phyloP scores from a whole-genome alignment of 345 rosid genomes.

The Ceriops decandra region DNA sequence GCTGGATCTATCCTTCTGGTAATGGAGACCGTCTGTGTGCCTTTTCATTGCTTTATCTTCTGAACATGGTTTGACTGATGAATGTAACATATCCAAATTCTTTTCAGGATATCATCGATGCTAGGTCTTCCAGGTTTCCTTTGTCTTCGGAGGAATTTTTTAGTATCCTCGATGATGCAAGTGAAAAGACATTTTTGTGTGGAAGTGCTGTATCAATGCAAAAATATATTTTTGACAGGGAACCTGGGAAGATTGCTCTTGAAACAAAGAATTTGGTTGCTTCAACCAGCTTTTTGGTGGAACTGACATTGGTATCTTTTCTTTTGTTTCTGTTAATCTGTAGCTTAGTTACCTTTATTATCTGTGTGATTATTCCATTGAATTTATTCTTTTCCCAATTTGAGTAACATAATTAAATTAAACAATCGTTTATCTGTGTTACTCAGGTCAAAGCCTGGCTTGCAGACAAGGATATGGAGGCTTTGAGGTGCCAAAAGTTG shows the following conservation, averaged over 20 bases:
- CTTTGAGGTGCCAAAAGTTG: conserved; percentile 84
- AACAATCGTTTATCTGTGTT: conserved; percentile 8
- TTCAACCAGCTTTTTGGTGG: conserved; percentile 77
- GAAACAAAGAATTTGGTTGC: conserved; percentile 85
- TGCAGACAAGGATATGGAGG: conserved; percentile 91
- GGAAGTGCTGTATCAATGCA: conserved; percentile 69
- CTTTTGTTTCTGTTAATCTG: conserved; percentile 5
- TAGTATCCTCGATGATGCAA: conserved; percentile 87
- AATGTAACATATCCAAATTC: conserved; percentile 9
- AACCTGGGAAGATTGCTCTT: conserved; percentile 69
- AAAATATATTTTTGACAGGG: conserved; percentile 87
- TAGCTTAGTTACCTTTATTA: neutral
- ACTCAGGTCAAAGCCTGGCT: conserved; percentile 80
- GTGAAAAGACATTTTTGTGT: conserved; percentile 81
- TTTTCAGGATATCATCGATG: conserved; percentile 77
- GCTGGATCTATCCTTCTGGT: conserved; percentile 92
- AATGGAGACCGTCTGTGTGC: conserved; percentile 16
- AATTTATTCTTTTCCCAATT: too few species aligned
- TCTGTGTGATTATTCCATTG: too few species aligned
- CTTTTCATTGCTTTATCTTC: conserved; percentile 14
- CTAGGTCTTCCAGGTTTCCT: conserved; percentile 64
- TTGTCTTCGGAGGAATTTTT: conserved; percentile 71
- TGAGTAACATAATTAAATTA: neutral
- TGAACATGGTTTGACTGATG: neutral
- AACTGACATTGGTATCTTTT: conserved; percentile 70